Conservation (phyloP, 306 rosid genomes). For the Arachis hypogaea region DNA sequence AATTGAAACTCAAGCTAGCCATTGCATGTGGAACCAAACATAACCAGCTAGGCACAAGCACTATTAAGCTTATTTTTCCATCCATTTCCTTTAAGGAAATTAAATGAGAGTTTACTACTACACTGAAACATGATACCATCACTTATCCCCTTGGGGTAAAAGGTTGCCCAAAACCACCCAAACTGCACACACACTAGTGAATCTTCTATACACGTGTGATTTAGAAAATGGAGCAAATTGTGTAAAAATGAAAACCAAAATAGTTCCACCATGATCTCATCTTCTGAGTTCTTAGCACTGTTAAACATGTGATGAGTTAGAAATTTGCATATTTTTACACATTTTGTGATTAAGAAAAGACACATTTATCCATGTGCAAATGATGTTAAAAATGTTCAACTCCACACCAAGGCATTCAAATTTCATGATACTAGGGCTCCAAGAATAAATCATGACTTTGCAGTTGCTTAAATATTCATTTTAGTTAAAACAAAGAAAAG, state of each 20-base stretch:
- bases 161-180: neutral
- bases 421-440: slow-evolving; percentile 4
- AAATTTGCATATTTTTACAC: slow-evolving; percentile 14
- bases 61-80: neutral
- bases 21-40: neutral
- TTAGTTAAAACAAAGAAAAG: neutral
- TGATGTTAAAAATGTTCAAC: neutral
- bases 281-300: slow-evolving; percentile 29
- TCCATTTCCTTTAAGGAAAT: neutral
- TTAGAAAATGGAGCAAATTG: neutral
- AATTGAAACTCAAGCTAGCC: neutral
- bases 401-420: slow-evolving; percentile 2
- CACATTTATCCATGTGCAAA: neutral
- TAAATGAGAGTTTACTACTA: neutral
- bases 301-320: neutral
- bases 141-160: neutral
- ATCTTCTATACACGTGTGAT: neutral
- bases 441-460: neutral
- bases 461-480: neutral
- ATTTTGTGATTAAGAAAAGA: neutral
- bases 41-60: neutral
- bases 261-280: neutral
- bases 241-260: neutral
- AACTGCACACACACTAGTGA: neutral
- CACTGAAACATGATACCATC: neutral